A percentile compares a stretch with the other conserved stretches of the same genome.
Conservation (phyloP, 2,329 filamentous ascomycete species). For the Apiospora koreana region DNA sequence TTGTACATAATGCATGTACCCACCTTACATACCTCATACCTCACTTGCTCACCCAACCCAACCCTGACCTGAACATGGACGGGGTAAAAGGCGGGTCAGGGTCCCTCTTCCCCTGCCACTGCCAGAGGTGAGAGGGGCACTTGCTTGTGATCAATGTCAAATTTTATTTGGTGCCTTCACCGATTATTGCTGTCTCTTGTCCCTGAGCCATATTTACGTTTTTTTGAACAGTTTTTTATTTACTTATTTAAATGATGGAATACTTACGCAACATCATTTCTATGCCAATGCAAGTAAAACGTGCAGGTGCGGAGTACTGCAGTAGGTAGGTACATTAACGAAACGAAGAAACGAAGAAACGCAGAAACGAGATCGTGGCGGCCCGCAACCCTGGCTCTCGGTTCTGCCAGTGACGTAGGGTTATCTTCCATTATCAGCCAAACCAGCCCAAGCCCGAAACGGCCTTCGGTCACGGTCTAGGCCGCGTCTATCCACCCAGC, state of each 20-base stretch:
- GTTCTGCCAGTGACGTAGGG: conserved; percentile 2
- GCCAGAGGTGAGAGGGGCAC: neutral
- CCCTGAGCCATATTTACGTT: too few species aligned
- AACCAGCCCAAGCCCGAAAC: neutral
- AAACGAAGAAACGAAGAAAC: too few species aligned
- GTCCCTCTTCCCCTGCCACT: neutral
- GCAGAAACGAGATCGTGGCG: neutral
- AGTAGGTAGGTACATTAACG: neutral
- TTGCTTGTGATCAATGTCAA: neutral
- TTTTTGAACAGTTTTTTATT: too few species aligned
- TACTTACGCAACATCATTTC: neutral
- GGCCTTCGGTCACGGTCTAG: conserved; percentile 7
- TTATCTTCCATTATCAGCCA: neutral
- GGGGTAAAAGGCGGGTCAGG: neutral
- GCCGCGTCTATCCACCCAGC: neutral
- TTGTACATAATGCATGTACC: neutral
- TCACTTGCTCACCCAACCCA: too few species aligned
- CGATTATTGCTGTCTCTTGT: neutral
- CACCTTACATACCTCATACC: too few species aligned
- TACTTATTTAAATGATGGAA: neutral
- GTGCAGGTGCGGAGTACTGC: neutral
- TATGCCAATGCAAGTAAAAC: neutral
- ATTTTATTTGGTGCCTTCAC: neutral
- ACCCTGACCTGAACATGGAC: neutral
- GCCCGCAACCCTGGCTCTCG: conserved; percentile 1